phyloP scores from a whole-genome alignment of 169 alveolate species.

The Plasmodium vinckei region DNA sequence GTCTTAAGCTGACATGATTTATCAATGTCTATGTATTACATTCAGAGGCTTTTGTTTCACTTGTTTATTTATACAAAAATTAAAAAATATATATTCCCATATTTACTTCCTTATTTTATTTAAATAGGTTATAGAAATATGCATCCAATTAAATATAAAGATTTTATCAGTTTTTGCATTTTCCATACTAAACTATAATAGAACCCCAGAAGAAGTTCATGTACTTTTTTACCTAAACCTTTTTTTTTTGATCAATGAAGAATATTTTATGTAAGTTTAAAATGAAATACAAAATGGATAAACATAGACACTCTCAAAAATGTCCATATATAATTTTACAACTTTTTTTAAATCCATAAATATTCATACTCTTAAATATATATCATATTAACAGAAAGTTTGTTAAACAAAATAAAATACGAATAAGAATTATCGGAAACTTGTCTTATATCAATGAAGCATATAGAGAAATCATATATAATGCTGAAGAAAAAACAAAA shows the following conservation, averaged over 20 bases:
- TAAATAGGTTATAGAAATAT: slow-evolving; percentile 82
- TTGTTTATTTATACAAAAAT: too few relatives aligned
- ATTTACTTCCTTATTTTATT: slow-evolving; percentile 11
- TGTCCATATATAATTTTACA: neutral
- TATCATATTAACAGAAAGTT: slow-evolving; percentile 63
- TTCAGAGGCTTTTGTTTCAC: too few relatives aligned
- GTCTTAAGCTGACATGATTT: neutral
- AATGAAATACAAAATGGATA: neutral
- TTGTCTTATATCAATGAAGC: slow-evolving; percentile 78
- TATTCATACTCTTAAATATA: neutral
- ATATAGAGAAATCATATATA: slow-evolving; percentile 70
- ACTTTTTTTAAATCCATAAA: too few relatives aligned
- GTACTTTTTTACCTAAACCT: slow-evolving; percentile 76
- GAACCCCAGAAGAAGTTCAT: slow-evolving; percentile 81
- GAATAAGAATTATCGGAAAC: slow-evolving; percentile 81
- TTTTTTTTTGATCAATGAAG: slow-evolving; percentile 50
- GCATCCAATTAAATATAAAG: slow-evolving; percentile 83
- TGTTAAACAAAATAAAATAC: slow-evolving; percentile 72
- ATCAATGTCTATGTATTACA: neutral
- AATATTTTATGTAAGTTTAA: slow-evolving; percentile 34
- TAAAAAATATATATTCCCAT: neutral
- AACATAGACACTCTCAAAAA: neutral
- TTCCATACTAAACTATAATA: slow-evolving; percentile 88
- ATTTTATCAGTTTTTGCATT: slow-evolving; percentile 89
- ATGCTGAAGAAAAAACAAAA: slow-evolving; percentile 76